Evolutionary conservation across 306 rosid species (phyloP).

Genomic region (Senna tora): DNA sequence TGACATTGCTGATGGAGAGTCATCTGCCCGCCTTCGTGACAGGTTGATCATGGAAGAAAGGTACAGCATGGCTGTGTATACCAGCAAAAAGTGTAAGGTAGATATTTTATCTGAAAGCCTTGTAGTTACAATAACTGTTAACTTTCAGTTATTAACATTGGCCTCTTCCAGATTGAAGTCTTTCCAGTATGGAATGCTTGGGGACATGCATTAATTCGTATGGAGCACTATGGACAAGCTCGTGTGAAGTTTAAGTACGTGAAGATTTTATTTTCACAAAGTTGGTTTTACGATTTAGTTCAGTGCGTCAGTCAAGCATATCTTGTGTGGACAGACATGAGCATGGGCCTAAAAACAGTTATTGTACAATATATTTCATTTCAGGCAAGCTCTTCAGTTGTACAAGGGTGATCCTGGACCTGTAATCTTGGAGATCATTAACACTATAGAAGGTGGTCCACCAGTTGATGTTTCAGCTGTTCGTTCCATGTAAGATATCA

Average conservation of each 20-base stretch:
- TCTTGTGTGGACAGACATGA: constrained; percentile 13
- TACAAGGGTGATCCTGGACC: constrained; percentile 84
- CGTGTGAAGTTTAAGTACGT: constrained; percentile 96
- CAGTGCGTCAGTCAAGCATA: constrained; percentile 9
- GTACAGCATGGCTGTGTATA: constrained; percentile 98
- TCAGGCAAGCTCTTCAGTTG: constrained; percentile 97
- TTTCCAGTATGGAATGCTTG: constrained; percentile 99
- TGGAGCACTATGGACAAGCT: constrained; percentile 96
- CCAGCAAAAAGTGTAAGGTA: constrained; percentile 98
- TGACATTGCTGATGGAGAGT: constrained; percentile 90
- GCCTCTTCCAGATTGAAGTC: constrained; percentile 81
- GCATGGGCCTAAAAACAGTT: constrained; percentile 25
- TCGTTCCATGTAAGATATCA: constrained; percentile 89
- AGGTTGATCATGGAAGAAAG: constrained; percentile 87
- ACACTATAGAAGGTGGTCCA: constrained; percentile 96
- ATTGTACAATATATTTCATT: constrained; percentile 40
- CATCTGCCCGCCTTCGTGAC: constrained; percentile 90
- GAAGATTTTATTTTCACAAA: constrained; percentile 26
- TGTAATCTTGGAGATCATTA: constrained; percentile 80
- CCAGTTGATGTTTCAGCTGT: constrained; percentile 96
- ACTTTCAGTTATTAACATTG: constrained; percentile 34
- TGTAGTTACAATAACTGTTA: constrained; percentile 31
- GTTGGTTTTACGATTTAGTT: background rate
- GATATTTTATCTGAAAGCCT: constrained; percentile 15
- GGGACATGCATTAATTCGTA: constrained; percentile 97